These are phyloP conservation scores for Rubus idaeus DNA, from an alignment of 306 rosid genomes.

Conservation along the genomic window DNA sequence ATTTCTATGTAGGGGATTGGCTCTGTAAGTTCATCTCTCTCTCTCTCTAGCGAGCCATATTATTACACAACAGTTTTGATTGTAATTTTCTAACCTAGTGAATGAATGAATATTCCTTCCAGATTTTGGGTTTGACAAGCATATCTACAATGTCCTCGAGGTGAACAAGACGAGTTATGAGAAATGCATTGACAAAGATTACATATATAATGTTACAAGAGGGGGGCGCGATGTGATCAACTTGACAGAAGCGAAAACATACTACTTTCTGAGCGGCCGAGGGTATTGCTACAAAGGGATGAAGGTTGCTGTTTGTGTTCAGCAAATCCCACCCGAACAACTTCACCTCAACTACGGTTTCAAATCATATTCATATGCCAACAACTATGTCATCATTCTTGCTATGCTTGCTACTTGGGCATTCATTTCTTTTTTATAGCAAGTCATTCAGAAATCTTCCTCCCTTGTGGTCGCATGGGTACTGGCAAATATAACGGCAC, in stretches of 20 bases:
- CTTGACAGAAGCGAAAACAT: constrained; percentile 24
- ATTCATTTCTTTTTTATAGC: background rate
- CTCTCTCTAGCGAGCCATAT: background rate
- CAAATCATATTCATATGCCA: background rate
- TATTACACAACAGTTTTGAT: background rate
- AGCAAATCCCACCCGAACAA: background rate
- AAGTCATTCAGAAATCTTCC: too few relatives aligned
- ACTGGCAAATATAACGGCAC: background rate
- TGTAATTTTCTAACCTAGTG: background rate
- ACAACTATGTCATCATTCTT: background rate
- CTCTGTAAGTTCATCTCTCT: constrained; percentile 38
- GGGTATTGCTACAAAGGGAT: constrained; percentile 53
- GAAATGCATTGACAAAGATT: constrained; percentile 26
- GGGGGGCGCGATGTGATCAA: constrained; percentile 37
- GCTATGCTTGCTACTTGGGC: background rate
- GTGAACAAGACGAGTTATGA: constrained; percentile 29
- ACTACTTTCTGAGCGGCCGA: constrained; percentile 45
- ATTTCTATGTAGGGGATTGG: constrained; percentile 60
- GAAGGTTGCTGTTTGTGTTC: constrained; percentile 43
- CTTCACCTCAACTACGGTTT: background rate
- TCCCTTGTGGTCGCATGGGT: too few relatives aligned
- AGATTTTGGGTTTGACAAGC: constrained; percentile 40
- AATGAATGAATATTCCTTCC: background rate
- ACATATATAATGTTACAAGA: constrained; percentile 14
- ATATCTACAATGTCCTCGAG: constrained; percentile 23